Conservation (phyloP, 177 flowering plant species). For the Telopea speciosissima region DNA sequence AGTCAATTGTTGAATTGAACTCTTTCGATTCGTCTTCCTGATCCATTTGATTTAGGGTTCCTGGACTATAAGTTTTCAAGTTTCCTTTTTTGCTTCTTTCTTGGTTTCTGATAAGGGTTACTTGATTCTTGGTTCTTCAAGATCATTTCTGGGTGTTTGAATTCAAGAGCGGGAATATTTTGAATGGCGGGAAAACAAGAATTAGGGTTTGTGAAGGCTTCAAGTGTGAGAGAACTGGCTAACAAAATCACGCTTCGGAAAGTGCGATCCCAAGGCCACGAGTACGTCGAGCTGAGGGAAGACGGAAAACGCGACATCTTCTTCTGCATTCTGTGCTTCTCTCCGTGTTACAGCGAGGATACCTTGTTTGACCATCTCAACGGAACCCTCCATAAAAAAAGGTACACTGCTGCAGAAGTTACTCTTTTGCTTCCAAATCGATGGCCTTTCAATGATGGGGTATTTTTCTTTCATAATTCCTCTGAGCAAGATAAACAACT, state of each 20-base stretch:
- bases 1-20: background rate
- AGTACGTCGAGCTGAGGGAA: conserved; percentile 71
- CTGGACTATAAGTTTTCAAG: background rate
- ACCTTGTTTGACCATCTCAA: conserved; percentile 60
- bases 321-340: conserved; percentile 75
- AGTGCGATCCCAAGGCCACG: conserved; percentile 65
- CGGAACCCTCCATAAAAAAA: conserved; percentile 64
- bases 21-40: background rate
- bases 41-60: conserved; percentile 6
- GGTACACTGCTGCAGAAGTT: conserved; percentile 50
- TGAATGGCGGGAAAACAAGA: conserved; percentile 46
- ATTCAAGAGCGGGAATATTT: conserved; percentile 6
- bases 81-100: too few relatives aligned
- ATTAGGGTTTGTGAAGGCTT: conserved; percentile 36
- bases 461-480: conserved; percentile 55
- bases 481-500: conserved; percentile 26
- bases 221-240: conserved; percentile 52
- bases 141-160: too few relatives aligned
- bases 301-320: conserved; percentile 65
- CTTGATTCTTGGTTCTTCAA: background rate
- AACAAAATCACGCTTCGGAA: conserved; percentile 47
- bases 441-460: conserved; percentile 95
- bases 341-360: conserved; percentile 70
- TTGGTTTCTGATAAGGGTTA: too few relatives aligned
- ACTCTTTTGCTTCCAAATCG: conserved; percentile 70